These are phyloP conservation scores for Neurospora cerealis DNA, from an alignment of 495 filamentous ascomycete genomes.

Conservation along the genomic window DNA sequence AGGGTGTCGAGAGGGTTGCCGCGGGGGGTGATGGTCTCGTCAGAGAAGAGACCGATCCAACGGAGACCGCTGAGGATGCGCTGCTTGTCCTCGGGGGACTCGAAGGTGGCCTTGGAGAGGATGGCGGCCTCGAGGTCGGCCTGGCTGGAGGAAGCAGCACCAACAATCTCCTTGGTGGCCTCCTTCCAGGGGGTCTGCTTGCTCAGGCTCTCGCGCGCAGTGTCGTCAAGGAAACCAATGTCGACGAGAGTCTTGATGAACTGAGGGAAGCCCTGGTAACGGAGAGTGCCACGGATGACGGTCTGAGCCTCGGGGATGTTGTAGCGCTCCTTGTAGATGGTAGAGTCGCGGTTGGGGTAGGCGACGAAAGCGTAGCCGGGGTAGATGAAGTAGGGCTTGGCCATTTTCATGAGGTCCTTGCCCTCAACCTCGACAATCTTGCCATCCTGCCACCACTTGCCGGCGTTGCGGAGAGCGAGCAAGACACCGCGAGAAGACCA, in stretches of 20 bases:
- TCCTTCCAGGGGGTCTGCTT: slow-evolving; percentile 66
- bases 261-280: slow-evolving; percentile 81
- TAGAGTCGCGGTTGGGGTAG: slow-evolving; percentile 90
- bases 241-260: slow-evolving; percentile 81
- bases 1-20: slow-evolving; percentile 83
- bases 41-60: slow-evolving; percentile 85
- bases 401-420: slow-evolving; percentile 70
- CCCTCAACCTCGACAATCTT: slow-evolving; percentile 49
- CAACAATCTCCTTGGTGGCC: slow-evolving; percentile 63
- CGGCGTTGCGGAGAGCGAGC: slow-evolving; percentile 76
- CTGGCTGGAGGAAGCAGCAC: slow-evolving; percentile 49
- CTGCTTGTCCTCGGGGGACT: slow-evolving; percentile 58
- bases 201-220: slow-evolving; percentile 50
- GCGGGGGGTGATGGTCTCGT: slow-evolving; percentile 58
- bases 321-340: slow-evolving; percentile 78
- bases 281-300: slow-evolving; percentile 61
- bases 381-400: slow-evolving; percentile 89
- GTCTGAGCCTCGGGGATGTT: slow-evolving; percentile 77
- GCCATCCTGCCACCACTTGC: slow-evolving; percentile 72
- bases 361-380: slow-evolving; percentile 81
- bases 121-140: slow-evolving; percentile 64
- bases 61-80: slow-evolving; percentile 66
- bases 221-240: slow-evolving; percentile 72
- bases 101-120: slow-evolving; percentile 63
- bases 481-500: slow-evolving; percentile 78